These are phyloP conservation scores for Excoecaria agallocha DNA, from an alignment of 345 rosid genomes.

Conservation along the genomic window DNA sequence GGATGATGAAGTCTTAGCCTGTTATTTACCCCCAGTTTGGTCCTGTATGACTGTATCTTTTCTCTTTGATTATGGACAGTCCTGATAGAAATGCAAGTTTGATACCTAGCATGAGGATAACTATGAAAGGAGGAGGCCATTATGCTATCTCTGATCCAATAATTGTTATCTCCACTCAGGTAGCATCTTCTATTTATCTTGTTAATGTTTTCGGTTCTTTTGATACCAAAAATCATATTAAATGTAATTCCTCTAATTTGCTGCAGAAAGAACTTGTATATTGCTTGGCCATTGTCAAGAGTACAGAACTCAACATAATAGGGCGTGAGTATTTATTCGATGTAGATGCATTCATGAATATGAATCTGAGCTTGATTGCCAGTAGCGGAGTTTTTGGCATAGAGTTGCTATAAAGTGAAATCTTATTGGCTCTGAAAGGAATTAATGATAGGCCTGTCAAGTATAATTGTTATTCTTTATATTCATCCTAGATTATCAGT, in stretches of 20 bases:
- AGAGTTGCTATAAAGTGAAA: too few species aligned
- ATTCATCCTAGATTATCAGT: too few species aligned
- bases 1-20: constrained; percentile 8
- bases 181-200: constrained; percentile 17
- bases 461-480: too few species aligned
- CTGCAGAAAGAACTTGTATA: constrained; percentile 59
- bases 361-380: neutral
- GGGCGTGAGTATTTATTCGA: constrained; percentile 51
- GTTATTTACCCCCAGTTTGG: neutral
- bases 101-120: constrained; percentile 64
- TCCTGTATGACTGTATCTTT: constrained; percentile 7
- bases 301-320: constrained; percentile 66
- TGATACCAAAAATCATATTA: constrained; percentile 3
- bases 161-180: constrained; percentile 63
- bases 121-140: constrained; percentile 65
- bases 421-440: too few species aligned
- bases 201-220: neutral
- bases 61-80: constrained; percentile 37
- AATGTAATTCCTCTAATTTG: neutral
- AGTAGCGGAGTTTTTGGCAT: too few species aligned
- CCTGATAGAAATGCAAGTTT: constrained; percentile 59
- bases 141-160: constrained; percentile 67
- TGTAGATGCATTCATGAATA: neutral
- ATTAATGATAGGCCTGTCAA: too few species aligned
- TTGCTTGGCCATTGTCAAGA: constrained; percentile 72